Percentiles rank a stretch among this genome's conserved stretches.
Evolutionary conservation across 306 rosid species (phyloP).

Genomic region (Acacia crassicarpa): DNA sequence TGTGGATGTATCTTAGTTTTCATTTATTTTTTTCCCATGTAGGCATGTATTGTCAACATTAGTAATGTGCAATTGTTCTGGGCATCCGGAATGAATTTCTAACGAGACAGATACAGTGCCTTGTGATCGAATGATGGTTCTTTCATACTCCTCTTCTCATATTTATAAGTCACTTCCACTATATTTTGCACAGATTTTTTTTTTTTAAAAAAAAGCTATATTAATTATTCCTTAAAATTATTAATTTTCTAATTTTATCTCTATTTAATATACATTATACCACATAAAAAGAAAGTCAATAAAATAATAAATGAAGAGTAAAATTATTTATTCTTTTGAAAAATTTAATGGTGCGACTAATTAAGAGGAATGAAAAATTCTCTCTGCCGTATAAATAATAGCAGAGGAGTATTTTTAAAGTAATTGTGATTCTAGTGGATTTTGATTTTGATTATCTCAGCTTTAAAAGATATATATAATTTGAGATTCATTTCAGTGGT

Average conservation of each 20-base stretch:
- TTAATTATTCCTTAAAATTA: too few relatives aligned
- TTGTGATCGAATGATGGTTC: neutral
- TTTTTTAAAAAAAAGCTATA: too few relatives aligned
- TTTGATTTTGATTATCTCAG: neutral
- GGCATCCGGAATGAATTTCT: neutral
- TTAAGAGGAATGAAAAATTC: too few relatives aligned
- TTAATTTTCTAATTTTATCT: too few relatives aligned
- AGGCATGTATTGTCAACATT: constrained; percentile 2
- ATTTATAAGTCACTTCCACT: too few relatives aligned
- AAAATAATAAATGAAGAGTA: too few relatives aligned
- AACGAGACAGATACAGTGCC: neutral
- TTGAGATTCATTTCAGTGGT: neutral
- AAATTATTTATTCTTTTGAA: too few relatives aligned
- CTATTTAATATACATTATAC: too few relatives aligned
- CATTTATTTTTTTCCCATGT: neutral
- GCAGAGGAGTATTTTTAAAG: neutral
- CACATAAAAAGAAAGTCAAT: too few relatives aligned
- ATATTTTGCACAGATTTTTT: too few relatives aligned
- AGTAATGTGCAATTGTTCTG: constrained; percentile 7
- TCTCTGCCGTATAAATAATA: too few relatives aligned
- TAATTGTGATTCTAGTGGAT: constrained; percentile 7
- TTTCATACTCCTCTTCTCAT: neutral
- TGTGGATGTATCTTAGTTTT: constrained; percentile 15
- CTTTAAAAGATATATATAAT: neutral
- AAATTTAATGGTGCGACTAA: too few relatives aligned